A percentile compares a stretch with the other conserved stretches of the same genome.
Evolutionary conservation across 495 filamentous ascomycete species (phyloP).

Genomic region (Penicillium nucicola): DNA sequence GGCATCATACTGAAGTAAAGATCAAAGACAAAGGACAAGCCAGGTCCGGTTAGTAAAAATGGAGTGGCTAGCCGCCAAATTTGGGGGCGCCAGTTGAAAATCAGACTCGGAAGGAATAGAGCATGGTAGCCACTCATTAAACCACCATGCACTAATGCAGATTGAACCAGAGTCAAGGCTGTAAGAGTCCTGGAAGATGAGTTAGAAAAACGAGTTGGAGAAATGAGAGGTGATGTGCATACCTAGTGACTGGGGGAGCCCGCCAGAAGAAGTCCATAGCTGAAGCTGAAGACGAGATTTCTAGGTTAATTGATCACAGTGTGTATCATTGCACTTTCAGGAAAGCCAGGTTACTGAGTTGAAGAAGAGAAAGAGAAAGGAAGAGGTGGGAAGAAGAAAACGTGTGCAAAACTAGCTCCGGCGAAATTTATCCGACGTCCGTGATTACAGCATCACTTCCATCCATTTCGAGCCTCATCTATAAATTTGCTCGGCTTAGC

Average conservation of each 20-base stretch:
- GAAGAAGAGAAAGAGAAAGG: slow-evolving; percentile 7
- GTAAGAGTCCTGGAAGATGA: slow-evolving; percentile 60
- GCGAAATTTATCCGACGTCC: slow-evolving; percentile 17
- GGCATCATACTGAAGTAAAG: slow-evolving; percentile 69
- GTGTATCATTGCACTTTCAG: slow-evolving; percentile 10
- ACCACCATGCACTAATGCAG: slow-evolving; percentile 57
- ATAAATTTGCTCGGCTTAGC: too few relatives aligned
- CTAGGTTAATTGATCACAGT: slow-evolving; percentile 12
- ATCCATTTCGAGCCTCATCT: too few relatives aligned
- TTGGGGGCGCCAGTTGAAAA: slow-evolving; percentile 66
- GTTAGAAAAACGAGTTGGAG: slow-evolving; percentile 14
- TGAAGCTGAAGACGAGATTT: neutral
- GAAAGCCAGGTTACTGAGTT: slow-evolving; percentile 4
- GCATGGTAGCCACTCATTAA: slow-evolving; percentile 53
- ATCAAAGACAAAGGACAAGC: slow-evolving; percentile 70
- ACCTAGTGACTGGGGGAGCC: slow-evolving; percentile 70
- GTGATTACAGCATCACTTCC: neutral
- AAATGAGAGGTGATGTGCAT: slow-evolving; percentile 16
- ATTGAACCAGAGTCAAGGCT: slow-evolving; percentile 62
- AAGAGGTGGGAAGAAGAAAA: slow-evolving; percentile 17
- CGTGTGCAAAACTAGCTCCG: slow-evolving; percentile 23
- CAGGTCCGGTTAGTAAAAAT: slow-evolving; percentile 67
- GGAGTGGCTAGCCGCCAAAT: slow-evolving; percentile 66
- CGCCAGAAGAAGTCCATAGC: slow-evolving; percentile 66
- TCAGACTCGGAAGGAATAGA: slow-evolving; percentile 51